phyloP scores from a whole-genome alignment of 2,329 filamentous ascomycete species.

The Byssochlamys sp. region DNA sequence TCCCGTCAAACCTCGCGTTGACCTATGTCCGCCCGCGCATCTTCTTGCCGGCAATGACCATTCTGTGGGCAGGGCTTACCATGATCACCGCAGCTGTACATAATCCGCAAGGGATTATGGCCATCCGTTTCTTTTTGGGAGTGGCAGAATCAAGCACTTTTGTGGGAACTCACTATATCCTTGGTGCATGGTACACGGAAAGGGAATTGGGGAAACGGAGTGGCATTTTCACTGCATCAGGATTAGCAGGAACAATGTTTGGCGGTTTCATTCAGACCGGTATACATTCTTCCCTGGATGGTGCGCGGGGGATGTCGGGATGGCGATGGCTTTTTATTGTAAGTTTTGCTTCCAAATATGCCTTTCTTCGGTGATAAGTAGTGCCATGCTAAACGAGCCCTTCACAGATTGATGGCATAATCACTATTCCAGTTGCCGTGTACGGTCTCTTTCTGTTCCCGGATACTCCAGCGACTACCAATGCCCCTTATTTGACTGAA shows the following conservation, averaged over 20 bases:
- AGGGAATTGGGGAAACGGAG: conserved; percentile 16
- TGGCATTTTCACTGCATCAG: conserved; percentile 16
- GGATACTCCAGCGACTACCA: neutral
- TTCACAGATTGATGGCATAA: conserved; percentile 14
- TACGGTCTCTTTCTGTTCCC: conserved; percentile 16
- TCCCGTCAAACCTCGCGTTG: conserved; percentile 37
- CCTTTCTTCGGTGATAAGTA: neutral
- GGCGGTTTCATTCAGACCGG: conserved; percentile 16
- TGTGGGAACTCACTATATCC: conserved; percentile 16
- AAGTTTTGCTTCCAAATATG: neutral
- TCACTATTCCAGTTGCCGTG: conserved; percentile 15
- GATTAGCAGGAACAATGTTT: conserved; percentile 12
- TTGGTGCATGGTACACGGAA: conserved; percentile 18
- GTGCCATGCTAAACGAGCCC: neutral
- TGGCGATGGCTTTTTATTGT: conserved; percentile 21
- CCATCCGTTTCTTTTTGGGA: conserved; percentile 18
- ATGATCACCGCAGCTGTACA: conserved; percentile 1
- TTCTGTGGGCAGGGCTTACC: conserved; percentile 24
- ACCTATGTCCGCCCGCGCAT: conserved; percentile 36
- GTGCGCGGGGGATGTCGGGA: conserved; percentile 13
- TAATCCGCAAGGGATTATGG: conserved; percentile 7
- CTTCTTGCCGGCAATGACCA: conserved; percentile 31
- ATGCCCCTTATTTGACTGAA: neutral
- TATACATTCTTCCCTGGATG: conserved; percentile 16
- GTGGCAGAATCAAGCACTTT: conserved; percentile 21